A percentile compares a stretch with the other conserved stretches of the same genome.
phyloP scores from a whole-genome alignment of 768 basidiomycete genomes.

The Auricularia cornea region DNA sequence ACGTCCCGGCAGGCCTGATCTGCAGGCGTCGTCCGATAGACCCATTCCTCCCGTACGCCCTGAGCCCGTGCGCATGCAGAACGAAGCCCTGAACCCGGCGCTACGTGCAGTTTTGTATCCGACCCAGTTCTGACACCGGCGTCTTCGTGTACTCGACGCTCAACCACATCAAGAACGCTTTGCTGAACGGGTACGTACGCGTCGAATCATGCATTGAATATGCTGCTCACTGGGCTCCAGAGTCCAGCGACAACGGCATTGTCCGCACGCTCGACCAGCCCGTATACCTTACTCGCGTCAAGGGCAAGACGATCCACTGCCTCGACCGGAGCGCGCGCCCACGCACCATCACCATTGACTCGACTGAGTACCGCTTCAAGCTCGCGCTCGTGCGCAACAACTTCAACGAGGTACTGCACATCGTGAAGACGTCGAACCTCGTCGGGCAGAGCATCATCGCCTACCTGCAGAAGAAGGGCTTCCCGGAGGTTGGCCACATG shows the following conservation, averaged over 20 bases:
- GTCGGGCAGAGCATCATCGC: constrained; percentile 97
- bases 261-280: constrained; percentile 99
- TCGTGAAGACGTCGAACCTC: constrained; percentile 90
- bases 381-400: constrained; percentile 90
- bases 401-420: constrained; percentile 94
- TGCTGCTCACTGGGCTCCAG: constrained; percentile 4
- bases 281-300: constrained; percentile 93
- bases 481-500: constrained; percentile 73
- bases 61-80: too few relatives aligned
- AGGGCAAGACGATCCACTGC: constrained; percentile 93
- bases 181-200: constrained; percentile 64
- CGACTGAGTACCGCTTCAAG: constrained; percentile 98
- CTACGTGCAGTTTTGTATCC: too few relatives aligned
- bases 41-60: too few relatives aligned
- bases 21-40: too few relatives aligned
- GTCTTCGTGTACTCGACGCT: constrained; percentile 97
- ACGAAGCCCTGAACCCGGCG: too few relatives aligned
- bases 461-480: constrained; percentile 96
- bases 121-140: too few relatives aligned
- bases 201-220: constrained; percentile 35
- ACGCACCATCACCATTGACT: constrained; percentile 93
- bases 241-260: constrained; percentile 86
- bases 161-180: constrained; percentile 98
- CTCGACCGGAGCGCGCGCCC: constrained; percentile 93
- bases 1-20: too few relatives aligned